Conservation (phyloP, 164 flowering plant genomes). For the Aristolochia californica region DNA sequence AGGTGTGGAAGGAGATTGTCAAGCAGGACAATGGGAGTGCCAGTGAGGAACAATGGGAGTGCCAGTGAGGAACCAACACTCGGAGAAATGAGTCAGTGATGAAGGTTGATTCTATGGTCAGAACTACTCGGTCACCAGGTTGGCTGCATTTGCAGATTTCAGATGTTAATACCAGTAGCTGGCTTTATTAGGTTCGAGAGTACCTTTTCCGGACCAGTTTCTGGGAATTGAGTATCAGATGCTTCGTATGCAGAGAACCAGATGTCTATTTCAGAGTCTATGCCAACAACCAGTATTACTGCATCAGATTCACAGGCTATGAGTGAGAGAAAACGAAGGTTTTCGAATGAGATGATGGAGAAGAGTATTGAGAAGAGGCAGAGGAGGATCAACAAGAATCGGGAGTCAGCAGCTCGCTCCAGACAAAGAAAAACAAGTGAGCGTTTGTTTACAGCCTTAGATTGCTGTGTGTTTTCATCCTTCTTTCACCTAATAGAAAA, state of each 20-base stretch:
- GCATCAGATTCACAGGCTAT: constrained; percentile 14
- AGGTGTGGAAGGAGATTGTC: constrained; percentile 26
- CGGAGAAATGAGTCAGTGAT: constrained; percentile 17
- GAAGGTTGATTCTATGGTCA: constrained; percentile 16
- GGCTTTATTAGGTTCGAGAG: constrained; percentile 14
- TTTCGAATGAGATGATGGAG: constrained; percentile 32
- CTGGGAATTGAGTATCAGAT: constrained; percentile 13
- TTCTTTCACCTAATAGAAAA: background rate
- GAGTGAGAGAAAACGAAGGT: constrained; percentile 17
- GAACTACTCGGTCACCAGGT: constrained; percentile 13
- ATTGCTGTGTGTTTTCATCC: background rate
- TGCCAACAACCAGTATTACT: constrained; percentile 11
- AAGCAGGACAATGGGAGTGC: constrained; percentile 11
- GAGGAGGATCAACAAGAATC: constrained; percentile 60
- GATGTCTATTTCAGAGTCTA: constrained; percentile 11
- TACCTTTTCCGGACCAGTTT: constrained; percentile 13
- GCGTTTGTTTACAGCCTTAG: background rate
- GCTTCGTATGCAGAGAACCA: constrained; percentile 21
- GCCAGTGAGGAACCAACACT: constrained; percentile 10
- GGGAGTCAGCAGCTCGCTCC: constrained; percentile 61
- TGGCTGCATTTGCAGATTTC: constrained; percentile 30
- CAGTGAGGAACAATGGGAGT: constrained; percentile 2
- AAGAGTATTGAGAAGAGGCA: constrained; percentile 50
- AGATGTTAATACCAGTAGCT: constrained; percentile 11
- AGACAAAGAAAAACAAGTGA: constrained; percentile 56